These are phyloP conservation scores for Colletotrichum caudatum DNA, from an alignment of 2,329 filamentous ascomycete species.

Conservation along the genomic window DNA sequence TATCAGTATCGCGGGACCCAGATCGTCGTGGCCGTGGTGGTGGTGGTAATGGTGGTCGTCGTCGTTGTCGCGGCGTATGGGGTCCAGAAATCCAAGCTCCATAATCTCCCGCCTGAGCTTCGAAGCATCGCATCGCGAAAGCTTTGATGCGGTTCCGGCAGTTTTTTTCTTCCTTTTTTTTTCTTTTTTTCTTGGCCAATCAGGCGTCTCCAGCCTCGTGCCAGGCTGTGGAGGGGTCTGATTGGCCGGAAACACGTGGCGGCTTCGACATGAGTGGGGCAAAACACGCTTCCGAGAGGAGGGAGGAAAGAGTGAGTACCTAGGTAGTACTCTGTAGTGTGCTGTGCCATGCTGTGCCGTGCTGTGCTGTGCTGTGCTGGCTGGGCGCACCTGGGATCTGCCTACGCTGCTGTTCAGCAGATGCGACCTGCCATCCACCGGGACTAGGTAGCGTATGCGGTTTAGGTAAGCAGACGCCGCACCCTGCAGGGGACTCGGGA, in stretches of 20 bases:
- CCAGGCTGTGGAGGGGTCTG: neutral
- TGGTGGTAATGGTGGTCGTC: slow-evolving; percentile 3
- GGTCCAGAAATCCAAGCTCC: neutral
- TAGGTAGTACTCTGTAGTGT: no score
- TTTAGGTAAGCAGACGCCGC: neutral
- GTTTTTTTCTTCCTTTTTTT: neutral
- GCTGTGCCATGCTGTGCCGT: no score
- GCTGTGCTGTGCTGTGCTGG: no score
- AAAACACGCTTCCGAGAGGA: neutral
- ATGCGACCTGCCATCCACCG: neutral
- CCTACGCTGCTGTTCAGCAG: neutral
- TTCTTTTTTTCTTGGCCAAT: slow-evolving; percentile 8
- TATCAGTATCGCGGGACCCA: neutral
- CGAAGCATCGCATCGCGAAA: slow-evolving; percentile 21
- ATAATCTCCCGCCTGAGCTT: neutral
- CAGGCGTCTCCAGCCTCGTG: slow-evolving; percentile 27
- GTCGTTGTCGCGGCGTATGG: neutral
- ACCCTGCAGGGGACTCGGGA: slow-evolving; percentile 2
- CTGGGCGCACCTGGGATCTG: slow-evolving; percentile 16
- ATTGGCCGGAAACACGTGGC: slow-evolving; percentile 2
- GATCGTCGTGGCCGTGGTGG: no score
- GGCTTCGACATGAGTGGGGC: neutral
- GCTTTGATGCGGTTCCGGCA: slow-evolving; percentile 20
- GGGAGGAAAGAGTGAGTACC: neutral
- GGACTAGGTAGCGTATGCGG: neutral